Evolutionary conservation across 2,329 filamentous ascomycete genomes (phyloP).

Genomic region (Periglandula ipomoeae): DNA sequence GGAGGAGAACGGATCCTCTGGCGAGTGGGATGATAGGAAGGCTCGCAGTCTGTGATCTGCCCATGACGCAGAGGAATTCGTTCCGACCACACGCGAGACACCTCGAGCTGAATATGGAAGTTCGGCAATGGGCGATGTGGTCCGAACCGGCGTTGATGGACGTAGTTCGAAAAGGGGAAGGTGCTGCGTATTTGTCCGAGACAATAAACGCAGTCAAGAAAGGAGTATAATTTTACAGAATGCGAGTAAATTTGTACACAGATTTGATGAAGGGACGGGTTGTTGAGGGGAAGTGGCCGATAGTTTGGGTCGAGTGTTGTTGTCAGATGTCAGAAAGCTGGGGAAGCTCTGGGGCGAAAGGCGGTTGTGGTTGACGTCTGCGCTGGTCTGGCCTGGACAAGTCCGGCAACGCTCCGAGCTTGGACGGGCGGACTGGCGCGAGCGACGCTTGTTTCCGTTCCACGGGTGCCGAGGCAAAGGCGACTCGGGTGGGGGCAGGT

Average conservation of each 20-base stretch:
- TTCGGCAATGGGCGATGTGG: background rate
- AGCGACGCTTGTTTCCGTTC: no score
- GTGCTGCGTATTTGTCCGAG: background rate
- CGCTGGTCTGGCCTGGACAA: background rate
- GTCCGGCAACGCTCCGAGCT: no score
- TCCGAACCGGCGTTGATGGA: background rate
- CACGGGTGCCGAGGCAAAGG: slow-evolving; percentile 3
- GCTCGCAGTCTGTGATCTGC: slow-evolving; percentile 32
- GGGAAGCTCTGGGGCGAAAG: background rate
- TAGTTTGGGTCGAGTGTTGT: background rate
- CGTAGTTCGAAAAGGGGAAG: background rate
- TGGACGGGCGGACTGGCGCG: no score
- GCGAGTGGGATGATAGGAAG: slow-evolving; percentile 78
- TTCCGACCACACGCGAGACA: background rate
- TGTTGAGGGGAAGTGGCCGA: background rate
- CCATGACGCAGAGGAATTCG: slow-evolving; percentile 22
- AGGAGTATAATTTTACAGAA: background rate
- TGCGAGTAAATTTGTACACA: background rate
- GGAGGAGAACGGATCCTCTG: slow-evolving; percentile 72
- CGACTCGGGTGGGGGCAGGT: background rate
- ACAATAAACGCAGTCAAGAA: background rate
- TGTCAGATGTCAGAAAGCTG: background rate
- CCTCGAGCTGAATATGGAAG: background rate
- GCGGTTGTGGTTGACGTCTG: background rate
- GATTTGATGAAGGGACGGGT: background rate